Percentiles rank a stretch among this genome's conserved stretches.
Conservation (phyloP, 768 basidiomycete species). For the Sporobolomyces roseus region DNA sequence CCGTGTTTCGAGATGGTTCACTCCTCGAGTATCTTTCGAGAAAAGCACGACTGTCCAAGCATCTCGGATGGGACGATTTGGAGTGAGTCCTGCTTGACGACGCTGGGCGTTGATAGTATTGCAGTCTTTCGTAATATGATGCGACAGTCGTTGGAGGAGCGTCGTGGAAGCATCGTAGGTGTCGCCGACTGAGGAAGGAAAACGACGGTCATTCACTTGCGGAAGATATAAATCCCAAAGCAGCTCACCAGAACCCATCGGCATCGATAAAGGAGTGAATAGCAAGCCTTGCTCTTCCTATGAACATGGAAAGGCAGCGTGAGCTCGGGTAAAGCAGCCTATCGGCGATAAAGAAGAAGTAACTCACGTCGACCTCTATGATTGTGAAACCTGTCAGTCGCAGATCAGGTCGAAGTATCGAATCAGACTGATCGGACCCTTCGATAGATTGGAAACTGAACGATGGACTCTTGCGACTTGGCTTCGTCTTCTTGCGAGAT, state of each 20-base stretch:
- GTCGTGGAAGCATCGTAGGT: conserved; percentile 17
- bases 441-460: too few relatives aligned
- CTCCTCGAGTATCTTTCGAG: conserved; percentile 13
- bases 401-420: not conserved
- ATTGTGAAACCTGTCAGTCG: conserved; percentile 6
- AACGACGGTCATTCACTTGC: too few relatives aligned
- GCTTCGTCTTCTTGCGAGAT: conserved; percentile 4
- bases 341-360: not conserved
- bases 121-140: not conserved
- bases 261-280: conserved; percentile 11
- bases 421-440: too few relatives aligned
- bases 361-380: conserved; percentile 13
- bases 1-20: conserved; percentile 10
- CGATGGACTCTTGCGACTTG: not conserved
- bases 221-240: too few relatives aligned
- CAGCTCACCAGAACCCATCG: conserved; percentile 15
- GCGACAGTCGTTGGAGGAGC: not conserved
- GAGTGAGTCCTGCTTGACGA: too few relatives aligned
- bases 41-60: conserved; percentile 12
- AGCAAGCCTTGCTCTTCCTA: not conserved
- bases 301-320: not conserved
- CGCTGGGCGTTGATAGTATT: not conserved
- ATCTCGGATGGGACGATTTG: not conserved
- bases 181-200: too few relatives aligned
- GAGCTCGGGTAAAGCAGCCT: not conserved